Evolutionary conservation across 305 asterid species (phyloP), one percentile per base, ranked within the genome.

Genomic region (Plantago coronopus): DNA sequence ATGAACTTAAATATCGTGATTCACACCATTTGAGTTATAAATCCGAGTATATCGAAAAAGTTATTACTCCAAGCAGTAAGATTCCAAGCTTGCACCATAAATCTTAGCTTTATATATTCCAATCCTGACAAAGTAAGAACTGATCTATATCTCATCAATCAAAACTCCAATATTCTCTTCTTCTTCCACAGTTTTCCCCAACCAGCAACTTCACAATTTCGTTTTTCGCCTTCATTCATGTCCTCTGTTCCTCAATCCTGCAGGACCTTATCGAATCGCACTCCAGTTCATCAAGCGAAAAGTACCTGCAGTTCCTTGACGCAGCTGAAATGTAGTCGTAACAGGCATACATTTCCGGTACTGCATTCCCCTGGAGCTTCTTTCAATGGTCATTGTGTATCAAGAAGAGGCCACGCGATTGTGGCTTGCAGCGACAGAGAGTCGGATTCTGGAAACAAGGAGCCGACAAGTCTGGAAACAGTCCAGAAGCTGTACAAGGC

Each of bases 401-500:
- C 17, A 48, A 69, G 65, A 46, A 63, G 46, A 15, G 22, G 66
- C 48, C 16, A 31, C 37, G 6, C 19, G 17, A 63, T 7, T 45
- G 72, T 60, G 64, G 66, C 59, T 15, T 66, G 69, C 29, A 63
- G 60, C n/a, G 63, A 40, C 40, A 54, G 27, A 18, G 74, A 58
- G 4, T n/a, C 46, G 17, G 67, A 5, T 29, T 55, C 69, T 0
- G 68, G 34, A 40, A 79, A 71, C 9, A 80, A 76, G 29, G 81
- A 76, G 29, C 66, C 68, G 9, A 55, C 62, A 17, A 86, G 89
- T 31, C 54, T 79, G 22, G 91, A 84, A 43, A 68, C 88, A 11
- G 96, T 88, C 61, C 84, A 81, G 17, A 85, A 78, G 66, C 88
- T 88, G 42, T 77, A 81, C 31, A 77, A 58, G 21, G 90, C 90